Conservation (phyloP, 148 eudicot species). For the Nepenthes mirabilis region DNA sequence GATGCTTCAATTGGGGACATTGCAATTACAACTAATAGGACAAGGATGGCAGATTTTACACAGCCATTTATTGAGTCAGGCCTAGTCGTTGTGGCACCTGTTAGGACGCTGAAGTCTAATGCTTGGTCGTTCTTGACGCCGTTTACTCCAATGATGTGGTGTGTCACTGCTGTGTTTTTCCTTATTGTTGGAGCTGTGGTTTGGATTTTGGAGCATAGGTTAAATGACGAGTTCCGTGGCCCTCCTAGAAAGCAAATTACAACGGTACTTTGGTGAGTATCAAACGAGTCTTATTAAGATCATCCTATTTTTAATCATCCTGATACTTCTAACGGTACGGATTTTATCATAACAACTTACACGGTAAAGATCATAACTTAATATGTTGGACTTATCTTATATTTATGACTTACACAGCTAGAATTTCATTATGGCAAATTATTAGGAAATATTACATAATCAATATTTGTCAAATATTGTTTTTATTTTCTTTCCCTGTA, state of each 20-base stretch:
- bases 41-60: conserved; percentile 49
- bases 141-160: conserved; percentile 51
- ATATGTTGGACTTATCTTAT: too few relatives aligned
- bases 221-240: conserved; percentile 66
- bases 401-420: too few relatives aligned
- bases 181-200: conserved; percentile 43
- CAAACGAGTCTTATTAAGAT: background rate
- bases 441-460: too few relatives aligned
- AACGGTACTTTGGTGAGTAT: conserved; percentile 47
- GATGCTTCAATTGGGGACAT: conserved; percentile 63
- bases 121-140: conserved; percentile 63
- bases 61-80: conserved; percentile 63
- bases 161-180: conserved; percentile 33
- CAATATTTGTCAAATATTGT: too few relatives aligned
- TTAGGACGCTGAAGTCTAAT: conserved; percentile 22
- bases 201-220: conserved; percentile 62
- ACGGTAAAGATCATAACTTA: too few relatives aligned
- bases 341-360: too few relatives aligned
- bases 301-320: too few relatives aligned
- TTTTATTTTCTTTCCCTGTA: too few relatives aligned
- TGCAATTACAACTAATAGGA: conserved; percentile 50
- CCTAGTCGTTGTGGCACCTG: conserved; percentile 55
- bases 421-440: too few relatives aligned
- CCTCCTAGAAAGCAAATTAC: conserved; percentile 45
- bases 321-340: too few relatives aligned